A percentile compares a stretch with the other conserved stretches of the same genome.
phyloP scores from a whole-genome alignment of 139 green algal species.

The Chlorella sp. region DNA sequence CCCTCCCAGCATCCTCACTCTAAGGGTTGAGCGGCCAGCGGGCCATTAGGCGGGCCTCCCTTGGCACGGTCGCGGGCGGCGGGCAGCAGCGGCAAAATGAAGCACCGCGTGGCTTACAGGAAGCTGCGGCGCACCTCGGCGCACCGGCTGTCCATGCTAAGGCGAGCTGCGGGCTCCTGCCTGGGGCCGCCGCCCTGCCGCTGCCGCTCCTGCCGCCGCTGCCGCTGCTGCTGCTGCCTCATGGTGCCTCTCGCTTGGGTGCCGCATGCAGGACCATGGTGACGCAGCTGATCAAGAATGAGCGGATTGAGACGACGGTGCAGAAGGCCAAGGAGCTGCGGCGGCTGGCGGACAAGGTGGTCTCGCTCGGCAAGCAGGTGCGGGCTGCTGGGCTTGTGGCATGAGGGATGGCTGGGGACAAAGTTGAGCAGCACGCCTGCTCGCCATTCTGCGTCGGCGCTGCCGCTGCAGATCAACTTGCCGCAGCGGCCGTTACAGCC shows the following conservation, averaged over 20 bases:
- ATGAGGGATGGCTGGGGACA: neutral
- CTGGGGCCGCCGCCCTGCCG: no score
- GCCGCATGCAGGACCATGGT: conserved; percentile 97
- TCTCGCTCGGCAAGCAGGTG: conserved; percentile 89
- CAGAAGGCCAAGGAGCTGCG: conserved; percentile 87
- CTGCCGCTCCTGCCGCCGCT: neutral
- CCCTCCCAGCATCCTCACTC: neutral
- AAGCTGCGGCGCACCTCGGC: conserved; percentile 57
- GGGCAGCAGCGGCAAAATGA: conserved; percentile 44
- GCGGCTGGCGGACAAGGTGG: conserved; percentile 80
- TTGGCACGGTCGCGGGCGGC: neutral
- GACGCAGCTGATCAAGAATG: conserved; percentile 92
- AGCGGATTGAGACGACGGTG: conserved; percentile 94
- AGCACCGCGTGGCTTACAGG: conserved; percentile 52
- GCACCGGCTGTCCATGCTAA: conserved; percentile 71
- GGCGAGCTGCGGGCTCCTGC: conserved; percentile 21
- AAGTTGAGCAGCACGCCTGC: no score
- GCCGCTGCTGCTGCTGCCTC: neutral
- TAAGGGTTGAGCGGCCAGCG: neutral
- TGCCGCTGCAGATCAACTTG: no score
- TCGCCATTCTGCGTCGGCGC: no score
- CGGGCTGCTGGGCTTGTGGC: neutral
- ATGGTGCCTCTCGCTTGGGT: neutral
- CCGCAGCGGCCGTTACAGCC: no score
- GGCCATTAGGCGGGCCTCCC: neutral